Evolutionary conservation across 495 filamentous ascomycete species (phyloP).

Genomic region (Trichocladium uniseriatum): DNA sequence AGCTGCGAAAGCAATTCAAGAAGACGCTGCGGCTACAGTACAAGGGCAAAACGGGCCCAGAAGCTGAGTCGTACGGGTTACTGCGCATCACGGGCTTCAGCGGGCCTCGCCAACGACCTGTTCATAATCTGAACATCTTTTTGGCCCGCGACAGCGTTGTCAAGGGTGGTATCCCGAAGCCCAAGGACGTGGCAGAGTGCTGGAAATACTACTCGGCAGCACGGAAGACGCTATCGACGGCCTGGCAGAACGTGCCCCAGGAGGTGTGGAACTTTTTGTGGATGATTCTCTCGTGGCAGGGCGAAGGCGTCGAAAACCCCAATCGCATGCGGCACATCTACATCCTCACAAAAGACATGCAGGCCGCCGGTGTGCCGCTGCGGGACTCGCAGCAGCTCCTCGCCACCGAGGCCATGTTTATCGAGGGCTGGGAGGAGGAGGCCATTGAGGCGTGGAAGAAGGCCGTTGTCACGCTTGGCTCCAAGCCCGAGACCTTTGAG

Average conservation of each 20-base stretch:
- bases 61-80: conserved; percentile 15
- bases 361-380: conserved; percentile 43
- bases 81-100: conserved; percentile 21
- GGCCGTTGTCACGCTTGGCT: conserved; percentile 42
- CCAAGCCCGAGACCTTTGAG: conserved; percentile 41
- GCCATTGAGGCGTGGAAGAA: conserved; percentile 60
- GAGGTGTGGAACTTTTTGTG: conserved; percentile 49
- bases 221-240: conserved; percentile 34
- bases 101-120: conserved; percentile 15
- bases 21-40: conserved; percentile 30
- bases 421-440: conserved; percentile 46
- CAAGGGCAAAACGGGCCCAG: conserved; percentile 26
- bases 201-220: conserved; percentile 39
- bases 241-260: conserved; percentile 38
- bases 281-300: conserved; percentile 33
- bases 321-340: conserved; percentile 53
- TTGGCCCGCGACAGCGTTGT: conserved; percentile 24
- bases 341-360: conserved; percentile 52
- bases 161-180: conserved; percentile 21
- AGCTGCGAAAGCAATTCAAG: conserved; percentile 23
- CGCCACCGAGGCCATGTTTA: conserved; percentile 55
- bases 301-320: conserved; percentile 31
- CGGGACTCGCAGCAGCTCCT: conserved; percentile 49
- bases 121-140: conserved; percentile 20
- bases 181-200: conserved; percentile 25